phyloP scores from a whole-genome alignment of 1,284 basidiomycete genomes.

The Leccinum subrobustum region DNA sequence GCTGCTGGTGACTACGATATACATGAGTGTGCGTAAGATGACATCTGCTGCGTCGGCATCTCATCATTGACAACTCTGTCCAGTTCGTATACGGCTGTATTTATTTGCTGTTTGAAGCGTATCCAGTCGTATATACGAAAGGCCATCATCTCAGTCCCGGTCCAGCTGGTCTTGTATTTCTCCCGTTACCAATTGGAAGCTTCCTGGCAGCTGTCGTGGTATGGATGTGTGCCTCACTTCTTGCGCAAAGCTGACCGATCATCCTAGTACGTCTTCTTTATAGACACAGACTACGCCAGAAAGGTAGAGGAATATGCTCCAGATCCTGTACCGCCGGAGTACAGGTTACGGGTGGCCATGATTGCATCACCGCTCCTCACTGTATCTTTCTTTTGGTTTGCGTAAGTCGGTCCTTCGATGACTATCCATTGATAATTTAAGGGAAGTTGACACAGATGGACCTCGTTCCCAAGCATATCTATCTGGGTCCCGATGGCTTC shows the following conservation, averaged over 20 bases:
- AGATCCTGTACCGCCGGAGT: conserved; percentile 63
- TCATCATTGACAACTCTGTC: conserved; percentile 19
- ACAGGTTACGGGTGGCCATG: conserved; percentile 55
- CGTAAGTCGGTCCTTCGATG: conserved; percentile 36
- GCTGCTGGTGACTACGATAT: conserved; percentile 68
- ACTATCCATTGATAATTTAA: neutral
- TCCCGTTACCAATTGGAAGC: conserved; percentile 57
- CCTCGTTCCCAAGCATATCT: conserved; percentile 51
- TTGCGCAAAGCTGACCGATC: conserved; percentile 29
- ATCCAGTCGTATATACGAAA: conserved; percentile 54
- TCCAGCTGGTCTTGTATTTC: conserved; percentile 51
- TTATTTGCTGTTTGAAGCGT: conserved; percentile 61
- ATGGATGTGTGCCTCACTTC: conserved; percentile 25
- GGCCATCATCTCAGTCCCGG: conserved; percentile 52
- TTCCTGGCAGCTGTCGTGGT: conserved; percentile 44
- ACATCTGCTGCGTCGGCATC: conserved; percentile 16
- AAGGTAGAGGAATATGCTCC: conserved; percentile 48
- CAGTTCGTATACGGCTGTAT: conserved; percentile 64
- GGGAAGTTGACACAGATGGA: conserved; percentile 40
- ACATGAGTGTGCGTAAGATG: conserved; percentile 52
- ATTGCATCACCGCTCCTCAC: conserved; percentile 56
- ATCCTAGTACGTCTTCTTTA: conserved; percentile 47
- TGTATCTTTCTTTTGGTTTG: conserved; percentile 68
- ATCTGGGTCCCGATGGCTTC: conserved; percentile 59
- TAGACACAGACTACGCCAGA: conserved; percentile 52